Evolutionary conservation across 108 stramenopile genomes (phyloP).

Genomic region (Cyclotella choctawhatcheeana): DNA sequence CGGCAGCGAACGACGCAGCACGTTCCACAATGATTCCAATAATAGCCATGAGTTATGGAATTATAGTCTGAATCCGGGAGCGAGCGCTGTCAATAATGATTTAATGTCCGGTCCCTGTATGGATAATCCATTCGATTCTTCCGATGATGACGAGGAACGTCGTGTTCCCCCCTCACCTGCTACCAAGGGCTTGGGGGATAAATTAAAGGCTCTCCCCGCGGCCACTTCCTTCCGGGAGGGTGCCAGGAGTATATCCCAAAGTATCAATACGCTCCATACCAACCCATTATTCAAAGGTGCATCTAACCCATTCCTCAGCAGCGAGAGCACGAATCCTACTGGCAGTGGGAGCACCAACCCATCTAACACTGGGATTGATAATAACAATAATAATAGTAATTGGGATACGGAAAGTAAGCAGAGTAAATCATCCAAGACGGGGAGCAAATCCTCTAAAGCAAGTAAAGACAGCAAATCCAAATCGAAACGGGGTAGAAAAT

Average conservation of each 20-base stretch:
- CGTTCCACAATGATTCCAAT: neutral
- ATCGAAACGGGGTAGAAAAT: neutral
- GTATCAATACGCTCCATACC: too few relatives aligned
- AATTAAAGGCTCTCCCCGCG: neutral
- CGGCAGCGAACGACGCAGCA: neutral
- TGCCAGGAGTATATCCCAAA: neutral
- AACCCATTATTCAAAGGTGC: too few relatives aligned
- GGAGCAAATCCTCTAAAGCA: neutral
- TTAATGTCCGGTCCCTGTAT: neutral
- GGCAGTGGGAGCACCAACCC: too few relatives aligned
- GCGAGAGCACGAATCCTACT: too few relatives aligned
- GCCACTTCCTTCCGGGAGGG: neutral
- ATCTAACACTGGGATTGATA: too few relatives aligned
- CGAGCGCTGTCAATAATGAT: neutral
- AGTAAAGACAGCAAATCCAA: neutral
- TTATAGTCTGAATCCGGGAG: too few relatives aligned
- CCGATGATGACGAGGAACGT: neutral
- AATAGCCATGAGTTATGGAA: too few relatives aligned
- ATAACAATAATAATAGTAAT: too few relatives aligned
- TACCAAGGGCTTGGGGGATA: neutral
- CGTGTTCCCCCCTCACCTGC: neutral
- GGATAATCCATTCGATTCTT: neutral
- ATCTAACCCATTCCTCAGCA: too few relatives aligned
- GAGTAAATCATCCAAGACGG: neutral
- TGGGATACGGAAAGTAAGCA: neutral